A percentile compares a stretch with the other conserved stretches of the same genome.
Evolutionary conservation across 345 rosid species (phyloP).

Genomic region (Eucalyptus polyanthemos): DNA sequence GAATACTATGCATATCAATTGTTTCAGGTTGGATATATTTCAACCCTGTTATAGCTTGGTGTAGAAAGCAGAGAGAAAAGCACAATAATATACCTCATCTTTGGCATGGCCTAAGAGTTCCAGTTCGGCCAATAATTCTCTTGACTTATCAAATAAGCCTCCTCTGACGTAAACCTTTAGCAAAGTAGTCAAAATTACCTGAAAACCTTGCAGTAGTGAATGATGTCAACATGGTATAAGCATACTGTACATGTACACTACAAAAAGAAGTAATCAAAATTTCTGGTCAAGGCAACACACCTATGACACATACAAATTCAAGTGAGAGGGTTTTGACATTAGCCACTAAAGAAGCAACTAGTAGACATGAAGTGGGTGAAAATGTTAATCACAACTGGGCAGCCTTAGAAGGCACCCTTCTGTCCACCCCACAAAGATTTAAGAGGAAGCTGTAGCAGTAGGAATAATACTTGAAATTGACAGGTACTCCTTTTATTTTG

Average conservation of each 20-base stretch:
- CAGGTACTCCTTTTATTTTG: neutral
- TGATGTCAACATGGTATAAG: neutral
- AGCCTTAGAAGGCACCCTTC: neutral
- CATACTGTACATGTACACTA: neutral
- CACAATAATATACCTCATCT: constrained; percentile 44
- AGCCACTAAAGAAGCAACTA: neutral
- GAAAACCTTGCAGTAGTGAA: constrained; percentile 8
- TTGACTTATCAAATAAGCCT: constrained; percentile 77
- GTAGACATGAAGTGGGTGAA: neutral
- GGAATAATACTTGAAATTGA: neutral
- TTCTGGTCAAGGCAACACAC: neutral
- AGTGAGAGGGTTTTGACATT: neutral
- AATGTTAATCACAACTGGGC: neutral
- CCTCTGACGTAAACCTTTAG: constrained; percentile 85
- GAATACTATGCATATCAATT: neutral
- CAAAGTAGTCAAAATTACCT: constrained; percentile 86
- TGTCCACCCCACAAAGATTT: neutral
- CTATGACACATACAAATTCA: neutral
- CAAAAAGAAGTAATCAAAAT: neutral
- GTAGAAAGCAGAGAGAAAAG: neutral
- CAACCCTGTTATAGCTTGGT: neutral
- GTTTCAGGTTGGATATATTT: neutral
- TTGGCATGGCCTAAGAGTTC: constrained; percentile 62
- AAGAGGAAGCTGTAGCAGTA: neutral
- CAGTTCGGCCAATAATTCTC: constrained; percentile 50